Percentiles rank a stretch among this genome's conserved stretches.
Conservation (phyloP, 768 basidiomycete genomes). For the Suillus bovinus region DNA sequence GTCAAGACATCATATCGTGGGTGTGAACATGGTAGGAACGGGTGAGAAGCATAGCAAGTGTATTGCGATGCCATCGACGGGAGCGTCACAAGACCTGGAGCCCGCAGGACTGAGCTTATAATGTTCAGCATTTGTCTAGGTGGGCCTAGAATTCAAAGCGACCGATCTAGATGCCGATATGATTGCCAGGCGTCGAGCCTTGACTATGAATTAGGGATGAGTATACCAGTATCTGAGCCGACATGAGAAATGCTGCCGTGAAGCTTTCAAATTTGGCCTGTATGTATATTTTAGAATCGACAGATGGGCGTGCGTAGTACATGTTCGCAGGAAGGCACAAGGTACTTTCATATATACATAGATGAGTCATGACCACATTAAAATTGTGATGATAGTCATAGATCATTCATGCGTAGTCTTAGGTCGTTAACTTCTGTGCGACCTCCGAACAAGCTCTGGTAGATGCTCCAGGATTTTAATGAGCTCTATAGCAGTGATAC, state of each 20-base stretch:
- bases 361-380: not conserved
- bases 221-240: not conserved
- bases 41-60: not conserved
- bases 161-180: not conserved
- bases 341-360: not conserved
- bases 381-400: not conserved
- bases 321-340: not conserved
- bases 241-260: constrained; percentile 3
- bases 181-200: not conserved
- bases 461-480: not conserved
- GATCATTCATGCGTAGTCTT: too few species aligned
- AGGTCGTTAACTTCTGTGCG: not conserved
- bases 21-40: not conserved
- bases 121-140: not conserved
- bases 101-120: not conserved
- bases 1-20: not conserved
- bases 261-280: not conserved
- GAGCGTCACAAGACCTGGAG: not conserved
- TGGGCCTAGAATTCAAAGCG: not conserved
- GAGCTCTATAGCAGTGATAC: not conserved
- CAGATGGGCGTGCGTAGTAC: not conserved
- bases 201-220: constrained; percentile 1
- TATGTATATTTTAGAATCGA: not conserved
- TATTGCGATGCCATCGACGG: not conserved
- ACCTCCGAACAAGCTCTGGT: not conserved